These are phyloP conservation scores for Leishmania guyanensis DNA, from an alignment of 208 protist genomes.

Conservation along the genomic window DNA sequence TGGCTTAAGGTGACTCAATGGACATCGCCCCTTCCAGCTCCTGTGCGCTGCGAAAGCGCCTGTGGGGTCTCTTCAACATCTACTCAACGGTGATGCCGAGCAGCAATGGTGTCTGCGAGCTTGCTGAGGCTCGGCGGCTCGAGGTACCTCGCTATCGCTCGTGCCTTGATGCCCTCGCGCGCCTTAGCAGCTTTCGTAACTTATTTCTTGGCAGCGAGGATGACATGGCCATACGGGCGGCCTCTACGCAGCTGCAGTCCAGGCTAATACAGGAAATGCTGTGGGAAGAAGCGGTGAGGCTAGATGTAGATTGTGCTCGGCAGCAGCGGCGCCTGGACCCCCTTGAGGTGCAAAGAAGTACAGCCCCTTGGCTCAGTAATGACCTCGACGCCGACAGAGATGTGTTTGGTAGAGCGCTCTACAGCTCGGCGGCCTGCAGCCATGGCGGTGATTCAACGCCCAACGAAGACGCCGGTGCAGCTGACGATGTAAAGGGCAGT, in stretches of 20 bases:
- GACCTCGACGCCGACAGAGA: constrained; percentile 10
- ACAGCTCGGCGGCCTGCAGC: neutral
- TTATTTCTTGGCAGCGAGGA: constrained; percentile 26
- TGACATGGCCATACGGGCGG: constrained; percentile 6
- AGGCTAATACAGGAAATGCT: constrained; percentile 3
- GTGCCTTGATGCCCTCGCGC: constrained; percentile 14
- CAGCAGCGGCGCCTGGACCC: neutral
- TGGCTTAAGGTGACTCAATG: constrained; percentile 1
- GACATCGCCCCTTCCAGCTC: constrained; percentile 25
- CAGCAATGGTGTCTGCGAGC: neutral
- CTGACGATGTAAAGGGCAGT: neutral
- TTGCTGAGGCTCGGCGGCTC: neutral
- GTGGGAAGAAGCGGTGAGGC: constrained; percentile 14
- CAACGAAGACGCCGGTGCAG: neutral
- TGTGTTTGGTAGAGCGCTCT: constrained; percentile 7
- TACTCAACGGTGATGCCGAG: constrained; percentile 6
- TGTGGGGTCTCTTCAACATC: constrained; percentile 18
- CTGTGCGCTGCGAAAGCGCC: constrained; percentile 20
- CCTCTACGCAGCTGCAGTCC: constrained; percentile 18
- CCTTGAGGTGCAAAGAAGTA: neutral
- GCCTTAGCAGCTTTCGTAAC: constrained; percentile 16
- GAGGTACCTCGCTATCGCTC: constrained; percentile 6
- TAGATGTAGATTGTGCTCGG: neutral
- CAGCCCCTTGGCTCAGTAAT: neutral
- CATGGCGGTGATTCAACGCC: neutral